Evolutionary conservation across 164 flowering plant species (phyloP).

Genomic region (Protea cynaroides): DNA sequence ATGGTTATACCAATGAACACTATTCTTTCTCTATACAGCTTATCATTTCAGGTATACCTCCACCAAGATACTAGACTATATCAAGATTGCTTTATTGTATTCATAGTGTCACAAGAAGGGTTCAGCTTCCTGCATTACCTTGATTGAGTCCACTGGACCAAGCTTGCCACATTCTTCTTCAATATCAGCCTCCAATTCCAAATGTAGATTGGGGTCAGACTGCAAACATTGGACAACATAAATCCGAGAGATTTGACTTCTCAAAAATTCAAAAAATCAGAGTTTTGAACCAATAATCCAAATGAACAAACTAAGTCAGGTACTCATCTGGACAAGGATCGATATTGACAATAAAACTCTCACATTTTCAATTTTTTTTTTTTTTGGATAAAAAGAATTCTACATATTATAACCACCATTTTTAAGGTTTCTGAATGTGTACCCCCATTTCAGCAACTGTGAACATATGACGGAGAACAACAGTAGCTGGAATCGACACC

Average conservation of each 20-base stretch:
- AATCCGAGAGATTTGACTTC: neutral
- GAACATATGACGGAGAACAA: slow-evolving; percentile 82
- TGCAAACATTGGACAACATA: slow-evolving; percentile 20
- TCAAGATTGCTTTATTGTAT: too few relatives aligned
- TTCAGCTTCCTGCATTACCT: slow-evolving; percentile 34
- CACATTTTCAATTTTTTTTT: too few relatives aligned
- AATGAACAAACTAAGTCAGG: neutral
- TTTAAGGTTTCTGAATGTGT: slow-evolving; percentile 2
- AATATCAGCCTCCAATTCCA: slow-evolving; percentile 77
- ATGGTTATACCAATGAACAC: too few relatives aligned
- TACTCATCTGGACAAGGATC: neutral
- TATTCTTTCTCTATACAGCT: too few relatives aligned
- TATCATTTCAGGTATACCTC: too few relatives aligned
- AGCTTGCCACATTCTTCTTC: slow-evolving; percentile 75
- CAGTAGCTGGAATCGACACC: slow-evolving; percentile 71
- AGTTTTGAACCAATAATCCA: neutral
- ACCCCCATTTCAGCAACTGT: slow-evolving; percentile 90
- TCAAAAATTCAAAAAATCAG: neutral
- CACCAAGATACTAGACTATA: too few relatives aligned
- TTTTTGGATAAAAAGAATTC: too few relatives aligned
- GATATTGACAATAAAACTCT: neutral
- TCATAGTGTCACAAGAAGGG: too few relatives aligned
- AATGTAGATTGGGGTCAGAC: slow-evolving; percentile 61
- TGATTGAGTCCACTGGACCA: slow-evolving; percentile 79
- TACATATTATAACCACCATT: neutral